Conservation (phyloP, 371 early-diverging fungal genomes). For the Syncephalastrum sp. region DNA sequence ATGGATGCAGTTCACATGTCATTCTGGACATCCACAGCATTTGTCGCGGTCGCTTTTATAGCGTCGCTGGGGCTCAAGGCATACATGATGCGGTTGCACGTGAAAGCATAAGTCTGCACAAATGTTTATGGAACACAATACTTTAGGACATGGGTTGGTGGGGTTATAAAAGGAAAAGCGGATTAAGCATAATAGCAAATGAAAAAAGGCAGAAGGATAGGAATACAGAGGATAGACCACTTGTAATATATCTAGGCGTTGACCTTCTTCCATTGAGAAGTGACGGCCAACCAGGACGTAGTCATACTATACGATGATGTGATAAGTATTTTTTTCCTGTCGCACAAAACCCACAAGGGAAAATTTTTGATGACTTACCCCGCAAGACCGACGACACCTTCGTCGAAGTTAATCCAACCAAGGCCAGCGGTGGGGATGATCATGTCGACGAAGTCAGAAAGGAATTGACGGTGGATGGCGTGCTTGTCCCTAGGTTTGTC, state of each 20-base stretch:
- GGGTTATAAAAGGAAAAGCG: too few relatives aligned
- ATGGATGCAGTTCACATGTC: constrained; percentile 32
- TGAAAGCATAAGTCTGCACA: too few relatives aligned
- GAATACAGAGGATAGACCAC: neutral
- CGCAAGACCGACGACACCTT: constrained; percentile 68
- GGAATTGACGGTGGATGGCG: constrained; percentile 47
- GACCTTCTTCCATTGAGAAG: constrained; percentile 40
- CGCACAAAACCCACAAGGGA: constrained; percentile 6
- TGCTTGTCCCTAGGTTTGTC: constrained; percentile 46
- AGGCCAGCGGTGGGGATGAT: constrained; percentile 61
- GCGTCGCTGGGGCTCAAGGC: constrained; percentile 29
- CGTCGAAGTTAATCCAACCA: constrained; percentile 55
- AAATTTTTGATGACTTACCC: constrained; percentile 46
- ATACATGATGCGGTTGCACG: constrained; percentile 21
- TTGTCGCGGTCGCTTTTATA: constrained; percentile 28
- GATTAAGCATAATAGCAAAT: too few relatives aligned
- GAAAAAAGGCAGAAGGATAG: neutral
- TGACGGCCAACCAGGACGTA: constrained; percentile 36
- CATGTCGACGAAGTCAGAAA: constrained; percentile 64
- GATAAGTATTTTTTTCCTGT: neutral
- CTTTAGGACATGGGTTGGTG: too few relatives aligned
- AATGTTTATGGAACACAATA: too few relatives aligned
- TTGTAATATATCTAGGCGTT: constrained; percentile 11
- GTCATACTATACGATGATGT: constrained; percentile 21
- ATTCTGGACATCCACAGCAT: constrained; percentile 34